Evolutionary conservation across 345 rosid species (phyloP).

Genomic region (Combretum micranthum): DNA sequence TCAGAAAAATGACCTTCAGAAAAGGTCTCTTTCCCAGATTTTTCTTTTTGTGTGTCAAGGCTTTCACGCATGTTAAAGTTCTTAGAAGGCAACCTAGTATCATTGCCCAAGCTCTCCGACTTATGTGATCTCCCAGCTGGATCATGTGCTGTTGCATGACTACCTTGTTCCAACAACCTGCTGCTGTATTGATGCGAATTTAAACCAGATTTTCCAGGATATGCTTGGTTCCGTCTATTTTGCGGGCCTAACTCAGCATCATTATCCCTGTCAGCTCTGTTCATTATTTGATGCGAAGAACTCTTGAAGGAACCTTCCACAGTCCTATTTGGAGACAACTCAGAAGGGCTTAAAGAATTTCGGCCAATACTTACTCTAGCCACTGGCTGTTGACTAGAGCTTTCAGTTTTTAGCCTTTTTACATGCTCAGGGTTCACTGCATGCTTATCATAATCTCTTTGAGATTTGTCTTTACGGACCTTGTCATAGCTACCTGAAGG

Average conservation of each 20-base stretch:
- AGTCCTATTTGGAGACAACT: constrained; percentile 21
- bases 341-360: constrained; percentile 26
- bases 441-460: constrained; percentile 39
- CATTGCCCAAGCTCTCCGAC: constrained; percentile 39
- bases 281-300: constrained; percentile 27
- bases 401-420: constrained; percentile 55
- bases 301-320: constrained; percentile 28
- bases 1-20: constrained; percentile 46
- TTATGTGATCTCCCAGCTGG: constrained; percentile 34
- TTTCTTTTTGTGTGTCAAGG: constrained; percentile 37
- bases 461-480: constrained; percentile 38
- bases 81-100: constrained; percentile 38
- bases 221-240: constrained; percentile 28
- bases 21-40: constrained; percentile 38
- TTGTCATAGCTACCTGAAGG: constrained; percentile 44
- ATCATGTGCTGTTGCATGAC: constrained; percentile 31
- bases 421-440: constrained; percentile 31
- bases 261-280: constrained; percentile 34
- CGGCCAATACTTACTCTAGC: constrained; percentile 33
- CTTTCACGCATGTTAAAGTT: constrained; percentile 29
- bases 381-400: constrained; percentile 23
- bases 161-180: constrained; percentile 33
- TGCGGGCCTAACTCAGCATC: constrained; percentile 28
- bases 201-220: constrained; percentile 38
- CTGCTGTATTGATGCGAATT: constrained; percentile 34